These are phyloP conservation scores for Pythium guiyangense DNA, from an alignment of 352 stramenopile species.

Conservation along the genomic window DNA sequence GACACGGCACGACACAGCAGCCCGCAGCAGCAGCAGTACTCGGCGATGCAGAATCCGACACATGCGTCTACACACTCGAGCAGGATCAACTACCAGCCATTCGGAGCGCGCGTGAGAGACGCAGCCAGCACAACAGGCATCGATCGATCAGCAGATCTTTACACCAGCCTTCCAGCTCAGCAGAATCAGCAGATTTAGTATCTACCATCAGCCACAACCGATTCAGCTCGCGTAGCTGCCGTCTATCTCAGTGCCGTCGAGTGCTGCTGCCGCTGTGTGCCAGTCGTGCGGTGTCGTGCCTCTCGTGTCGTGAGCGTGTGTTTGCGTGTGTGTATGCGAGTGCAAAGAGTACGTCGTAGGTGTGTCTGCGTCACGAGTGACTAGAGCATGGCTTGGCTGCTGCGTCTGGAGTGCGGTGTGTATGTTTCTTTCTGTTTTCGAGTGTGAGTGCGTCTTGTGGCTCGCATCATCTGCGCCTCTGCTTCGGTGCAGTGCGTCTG, in stretches of 20 bases:
- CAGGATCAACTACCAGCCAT: not conserved
- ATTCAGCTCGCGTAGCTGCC: too few species aligned
- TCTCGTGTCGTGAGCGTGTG: not conserved
- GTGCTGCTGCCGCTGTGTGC: not conserved
- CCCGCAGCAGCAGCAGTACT: not conserved
- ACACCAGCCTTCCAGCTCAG: not conserved
- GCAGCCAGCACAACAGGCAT: not conserved
- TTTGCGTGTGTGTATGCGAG: slow-evolving; percentile 4
- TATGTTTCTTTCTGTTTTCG: slow-evolving; percentile 12
- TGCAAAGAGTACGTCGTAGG: slow-evolving; percentile 8
- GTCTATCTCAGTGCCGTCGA: too few species aligned
- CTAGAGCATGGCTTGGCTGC: slow-evolving; percentile 10
- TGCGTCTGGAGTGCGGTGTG: not conserved
- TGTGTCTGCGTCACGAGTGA: slow-evolving; percentile 1
- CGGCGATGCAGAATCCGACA: not conserved
- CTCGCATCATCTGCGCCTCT: not conserved
- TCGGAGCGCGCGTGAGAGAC: not conserved
- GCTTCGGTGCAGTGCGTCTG: not conserved
- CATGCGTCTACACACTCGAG: not conserved
- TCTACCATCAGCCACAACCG: too few species aligned
- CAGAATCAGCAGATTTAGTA: not conserved
- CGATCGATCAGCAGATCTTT: not conserved
- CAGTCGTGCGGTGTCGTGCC: not conserved
- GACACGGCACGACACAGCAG: too few species aligned
- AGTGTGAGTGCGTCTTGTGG: slow-evolving; percentile 13